Evolutionary conservation across 129 eudicot genomes (phyloP).

Genomic region (Arctium lappa): DNA sequence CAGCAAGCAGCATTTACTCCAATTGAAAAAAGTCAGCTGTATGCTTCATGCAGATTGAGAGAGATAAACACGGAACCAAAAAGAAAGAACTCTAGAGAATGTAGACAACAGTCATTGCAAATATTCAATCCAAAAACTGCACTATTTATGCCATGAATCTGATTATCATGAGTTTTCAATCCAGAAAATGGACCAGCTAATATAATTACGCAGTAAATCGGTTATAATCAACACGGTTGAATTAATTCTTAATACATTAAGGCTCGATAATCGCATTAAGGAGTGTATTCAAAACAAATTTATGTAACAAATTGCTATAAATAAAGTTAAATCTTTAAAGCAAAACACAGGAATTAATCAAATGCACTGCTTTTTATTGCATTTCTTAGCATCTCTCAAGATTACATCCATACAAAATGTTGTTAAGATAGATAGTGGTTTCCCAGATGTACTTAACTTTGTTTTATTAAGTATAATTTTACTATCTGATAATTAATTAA

Average conservation of each 20-base stretch:
- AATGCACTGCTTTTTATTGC: background rate
- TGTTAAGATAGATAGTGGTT: background rate
- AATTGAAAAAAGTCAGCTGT: conserved; percentile 42
- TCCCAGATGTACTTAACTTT: background rate
- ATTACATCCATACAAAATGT: background rate
- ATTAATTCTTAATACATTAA: no score
- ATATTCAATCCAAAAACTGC: no score
- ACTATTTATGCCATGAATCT: no score
- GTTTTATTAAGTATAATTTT: background rate
- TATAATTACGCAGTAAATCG: background rate
- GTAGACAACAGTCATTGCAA: background rate
- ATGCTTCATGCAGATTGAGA: conserved; percentile 33
- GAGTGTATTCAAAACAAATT: no score
- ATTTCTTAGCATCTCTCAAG: background rate
- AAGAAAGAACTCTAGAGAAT: background rate
- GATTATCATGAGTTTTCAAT: background rate
- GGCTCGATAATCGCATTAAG: background rate
- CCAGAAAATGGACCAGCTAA: background rate
- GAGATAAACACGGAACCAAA: conserved; percentile 18
- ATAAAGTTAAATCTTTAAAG: no score
- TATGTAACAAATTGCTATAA: background rate
- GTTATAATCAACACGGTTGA: background rate
- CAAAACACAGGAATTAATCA: background rate
- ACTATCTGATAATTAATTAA: background rate
- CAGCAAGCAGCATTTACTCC: conserved; percentile 47